Evolutionary conservation across 1,284 basidiomycete genomes (phyloP).

Genomic region (Rhodotorula sp.): DNA sequence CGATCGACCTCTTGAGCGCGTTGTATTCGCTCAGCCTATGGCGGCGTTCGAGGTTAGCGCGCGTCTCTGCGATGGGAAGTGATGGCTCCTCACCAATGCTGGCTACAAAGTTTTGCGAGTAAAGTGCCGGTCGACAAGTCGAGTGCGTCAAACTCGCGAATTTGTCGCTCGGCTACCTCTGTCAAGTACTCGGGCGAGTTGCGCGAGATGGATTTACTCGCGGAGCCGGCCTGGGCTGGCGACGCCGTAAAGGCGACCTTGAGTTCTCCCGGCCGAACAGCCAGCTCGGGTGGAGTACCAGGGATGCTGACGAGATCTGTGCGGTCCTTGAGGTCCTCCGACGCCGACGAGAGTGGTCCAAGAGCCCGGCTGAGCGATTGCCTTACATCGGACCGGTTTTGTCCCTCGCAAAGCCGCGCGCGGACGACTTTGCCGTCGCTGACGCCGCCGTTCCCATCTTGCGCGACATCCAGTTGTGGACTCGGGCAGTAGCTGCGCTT

Average conservation of each 20-base stretch:
- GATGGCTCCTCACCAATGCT: conserved; percentile 18
- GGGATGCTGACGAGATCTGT: neutral
- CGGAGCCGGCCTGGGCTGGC: neutral
- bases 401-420: neutral
- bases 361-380: neutral
- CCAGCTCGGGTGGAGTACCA: neutral
- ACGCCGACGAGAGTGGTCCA: neutral
- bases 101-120: conserved; percentile 23
- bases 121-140: neutral
- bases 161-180: conserved; percentile 22
- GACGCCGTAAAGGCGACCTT: neutral
- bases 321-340: neutral
- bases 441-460: neutral
- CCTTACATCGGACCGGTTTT: neutral
- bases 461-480: neutral
- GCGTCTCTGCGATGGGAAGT: neutral
- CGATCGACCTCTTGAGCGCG: conserved; percentile 27
- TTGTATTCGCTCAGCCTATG: conserved; percentile 34
- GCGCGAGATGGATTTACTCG: neutral
- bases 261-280: no score
- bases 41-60: neutral
- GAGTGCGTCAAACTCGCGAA: conserved; percentile 10
- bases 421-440: neutral
- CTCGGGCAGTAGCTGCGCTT: conserved; percentile 1
- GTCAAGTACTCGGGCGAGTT: neutral